Percentiles rank a stretch among this genome's conserved stretches.
Conservation (phyloP, 1,284 basidiomycete species). For the Trametes versicolor region DNA sequence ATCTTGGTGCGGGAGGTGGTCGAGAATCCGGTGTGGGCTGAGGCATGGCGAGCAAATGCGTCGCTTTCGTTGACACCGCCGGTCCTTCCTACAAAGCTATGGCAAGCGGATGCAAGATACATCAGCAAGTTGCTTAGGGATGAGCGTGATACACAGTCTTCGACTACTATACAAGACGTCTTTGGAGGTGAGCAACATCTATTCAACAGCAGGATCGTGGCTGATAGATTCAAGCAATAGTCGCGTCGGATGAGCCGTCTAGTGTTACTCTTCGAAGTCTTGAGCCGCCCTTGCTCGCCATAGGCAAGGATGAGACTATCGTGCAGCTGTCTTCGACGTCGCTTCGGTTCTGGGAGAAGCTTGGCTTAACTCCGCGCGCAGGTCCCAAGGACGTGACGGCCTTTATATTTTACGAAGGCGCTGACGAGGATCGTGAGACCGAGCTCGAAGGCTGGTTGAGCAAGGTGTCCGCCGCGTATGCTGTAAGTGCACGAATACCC, state of each 20-base stretch:
- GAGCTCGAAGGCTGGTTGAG: conserved; percentile 67
- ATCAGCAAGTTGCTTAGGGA: conserved; percentile 49
- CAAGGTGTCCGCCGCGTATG: conserved; percentile 61
- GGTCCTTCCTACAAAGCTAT: conserved; percentile 50
- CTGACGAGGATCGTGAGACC: conserved; percentile 53
- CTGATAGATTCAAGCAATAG: not conserved
- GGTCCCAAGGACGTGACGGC: conserved; percentile 76
- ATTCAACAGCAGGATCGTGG: not conserved
- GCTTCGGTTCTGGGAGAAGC: conserved; percentile 84
- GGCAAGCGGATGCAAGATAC: conserved; percentile 58
- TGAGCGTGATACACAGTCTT: conserved; percentile 42
- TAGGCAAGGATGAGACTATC: conserved; percentile 70
- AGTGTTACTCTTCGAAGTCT: conserved; percentile 47
- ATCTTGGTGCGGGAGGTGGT: conserved; percentile 71
- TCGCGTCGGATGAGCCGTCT: not conserved
- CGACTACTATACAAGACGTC: conserved; percentile 46
- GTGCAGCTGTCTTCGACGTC: conserved; percentile 73
- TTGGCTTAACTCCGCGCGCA: conserved; percentile 74
- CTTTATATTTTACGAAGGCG: conserved; percentile 75
- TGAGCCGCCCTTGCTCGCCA: conserved; percentile 64
- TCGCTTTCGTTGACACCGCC: conserved; percentile 38
- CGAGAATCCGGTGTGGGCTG: conserved; percentile 73
- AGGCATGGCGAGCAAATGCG: conserved; percentile 66
- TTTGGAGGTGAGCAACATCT: conserved; percentile 49
- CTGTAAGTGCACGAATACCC: conserved; percentile 53